Base-by-base conservation (phyloP, 176 grass and related monocot species). In the Oryza officinalis region DNA sequence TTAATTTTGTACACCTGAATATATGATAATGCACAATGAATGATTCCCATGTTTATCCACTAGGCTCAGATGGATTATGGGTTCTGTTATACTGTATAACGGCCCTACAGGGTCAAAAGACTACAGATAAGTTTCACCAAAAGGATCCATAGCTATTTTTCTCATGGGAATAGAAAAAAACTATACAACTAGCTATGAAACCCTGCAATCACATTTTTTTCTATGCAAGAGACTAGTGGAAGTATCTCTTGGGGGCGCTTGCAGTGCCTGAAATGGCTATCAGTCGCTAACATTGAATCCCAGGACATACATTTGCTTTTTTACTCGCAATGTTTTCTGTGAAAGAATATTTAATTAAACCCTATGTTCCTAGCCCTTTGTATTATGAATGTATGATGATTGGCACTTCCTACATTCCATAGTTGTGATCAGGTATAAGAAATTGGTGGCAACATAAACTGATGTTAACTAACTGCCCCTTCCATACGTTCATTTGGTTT, bases 1-100 rank as follows among this genome's bases (percentile, higher is more conserved):
- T 8, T 57, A 76, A 33, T 64, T 46, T 78, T 73, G 27, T 60
- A 47, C 46, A 28, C 76, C 17, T 18, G 68, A 64, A 61, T 61
- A 23, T 61, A 8, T 57, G 52, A 57, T n/a, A 57, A 61, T 61
- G 57, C 57, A 25, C 79, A 31, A 74, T 80, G 63, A 68, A 68
- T 64, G 6, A 76, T 26, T 84, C 50, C 45, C n/a, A 30, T 75
- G 65, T 76, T 63, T 71, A 70, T 74, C 71, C 27, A n/a, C 20
- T 83, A 41, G 83, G 57, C 3, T 22, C 2, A 61, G 15, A 18
- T 69, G 32, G 28, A 3, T 64, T 64, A 13, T 69, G 14, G 40
- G 10, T 63, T 45, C 31, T 31, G 4, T 79, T 35, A 22, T 74
- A 74, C 26, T 27, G 35, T 65, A 44, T 78, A n/a, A 27, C 80